Percentiles rank a stretch among this genome's conserved stretches.
phyloP scores from a whole-genome alignment of 1,284 basidiomycete species.

The Melanopsichium pennsylvanicum region DNA sequence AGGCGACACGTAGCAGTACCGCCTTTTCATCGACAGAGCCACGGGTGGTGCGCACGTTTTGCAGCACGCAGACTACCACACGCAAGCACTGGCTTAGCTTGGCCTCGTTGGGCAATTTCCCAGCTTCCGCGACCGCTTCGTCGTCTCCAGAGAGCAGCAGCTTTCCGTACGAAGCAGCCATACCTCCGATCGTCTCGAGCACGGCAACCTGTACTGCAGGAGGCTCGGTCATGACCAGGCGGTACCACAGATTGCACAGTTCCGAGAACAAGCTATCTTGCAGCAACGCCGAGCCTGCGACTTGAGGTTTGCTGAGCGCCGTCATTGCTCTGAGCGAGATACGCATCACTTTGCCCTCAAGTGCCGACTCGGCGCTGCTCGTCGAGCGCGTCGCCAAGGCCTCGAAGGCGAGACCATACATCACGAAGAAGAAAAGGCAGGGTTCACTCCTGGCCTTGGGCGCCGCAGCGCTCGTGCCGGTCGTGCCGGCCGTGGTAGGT shows the following conservation, averaged over 20 bases:
- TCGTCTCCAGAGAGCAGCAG: conserved; percentile 53
- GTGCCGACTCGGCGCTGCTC: conserved; percentile 67
- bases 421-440: conserved; percentile 81
- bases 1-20: conserved; percentile 75
- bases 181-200: conserved; percentile 75
- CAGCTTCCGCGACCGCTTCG: conserved; percentile 22
- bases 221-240: conserved; percentile 86
- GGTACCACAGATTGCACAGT: conserved; percentile 84
- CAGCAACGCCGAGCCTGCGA: conserved; percentile 80
- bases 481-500: conserved; percentile 46
- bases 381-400: conserved; percentile 76
- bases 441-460: conserved; percentile 70
- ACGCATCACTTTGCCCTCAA: conserved; percentile 53
- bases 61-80: conserved; percentile 80
- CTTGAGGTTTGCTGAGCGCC: conserved; percentile 78
- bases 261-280: conserved; percentile 85
- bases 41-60: conserved; percentile 72
- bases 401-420: conserved; percentile 93
- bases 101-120: conserved; percentile 66
- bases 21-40: conserved; percentile 66
- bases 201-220: conserved; percentile 78
- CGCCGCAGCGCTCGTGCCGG: conserved; percentile 1
- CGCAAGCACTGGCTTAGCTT: conserved; percentile 78
- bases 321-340: conserved; percentile 82
- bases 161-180: conserved; percentile 72